These are phyloP conservation scores for Apiotrichum sp. DNA, from an alignment of 1,284 basidiomycete species.

Conservation along the genomic window DNA sequence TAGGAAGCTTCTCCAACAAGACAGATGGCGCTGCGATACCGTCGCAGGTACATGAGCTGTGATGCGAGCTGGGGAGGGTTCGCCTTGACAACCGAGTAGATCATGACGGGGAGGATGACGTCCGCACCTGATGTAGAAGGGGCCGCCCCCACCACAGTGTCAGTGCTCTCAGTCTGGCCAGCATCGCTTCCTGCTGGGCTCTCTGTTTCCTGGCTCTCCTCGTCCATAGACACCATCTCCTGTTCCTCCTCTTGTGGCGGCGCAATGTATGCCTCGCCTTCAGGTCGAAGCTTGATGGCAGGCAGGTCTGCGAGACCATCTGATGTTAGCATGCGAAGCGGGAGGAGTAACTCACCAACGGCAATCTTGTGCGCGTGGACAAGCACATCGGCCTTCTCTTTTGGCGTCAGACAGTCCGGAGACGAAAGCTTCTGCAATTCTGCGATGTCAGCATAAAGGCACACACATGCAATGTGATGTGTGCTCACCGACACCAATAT, in stretches of 20 bases:
- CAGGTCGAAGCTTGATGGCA: conserved; percentile 42
- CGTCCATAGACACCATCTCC: not conserved
- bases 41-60: conserved; percentile 76
- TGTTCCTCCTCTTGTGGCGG: conserved; percentile 9
- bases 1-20: conserved; percentile 80
- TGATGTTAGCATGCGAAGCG: not conserved
- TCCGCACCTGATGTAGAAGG: conserved; percentile 43
- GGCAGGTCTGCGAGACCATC: conserved; percentile 43
- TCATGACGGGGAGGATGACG: conserved; percentile 66
- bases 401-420: conserved; percentile 58
- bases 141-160: conserved; percentile 6
- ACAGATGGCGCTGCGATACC: conserved; percentile 66
- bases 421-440: conserved; percentile 65
- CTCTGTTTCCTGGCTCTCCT: not conserved
- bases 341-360: conserved; percentile 46
- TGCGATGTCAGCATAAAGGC: conserved; percentile 28
- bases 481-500: conserved; percentile 67
- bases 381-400: conserved; percentile 70
- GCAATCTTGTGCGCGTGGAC: conserved; percentile 76
- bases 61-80: conserved; percentile 81
- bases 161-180: conserved; percentile 2
- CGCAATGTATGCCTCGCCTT: conserved; percentile 41
- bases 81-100: conserved; percentile 81
- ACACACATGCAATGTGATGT: no score
- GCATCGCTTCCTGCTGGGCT: not conserved